A percentile compares a stretch with the other conserved stretches of the same genome.
These are phyloP conservation scores for Cucurbita moschata DNA, from an alignment of 306 rosid genomes.

Conservation along the genomic window DNA sequence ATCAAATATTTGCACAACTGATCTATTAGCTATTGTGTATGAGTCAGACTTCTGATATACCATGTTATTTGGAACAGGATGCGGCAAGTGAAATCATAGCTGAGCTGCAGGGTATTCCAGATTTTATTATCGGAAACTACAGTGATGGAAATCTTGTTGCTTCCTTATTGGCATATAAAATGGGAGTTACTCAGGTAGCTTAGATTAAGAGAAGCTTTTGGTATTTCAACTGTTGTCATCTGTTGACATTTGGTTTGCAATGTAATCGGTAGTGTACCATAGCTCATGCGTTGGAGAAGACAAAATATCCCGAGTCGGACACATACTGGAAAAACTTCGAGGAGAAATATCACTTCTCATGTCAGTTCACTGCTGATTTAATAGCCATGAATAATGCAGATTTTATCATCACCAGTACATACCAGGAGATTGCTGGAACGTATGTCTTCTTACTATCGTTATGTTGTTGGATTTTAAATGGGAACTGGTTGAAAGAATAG, in stretches of 20 bases:
- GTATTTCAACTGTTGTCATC: background rate
- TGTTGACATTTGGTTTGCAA: constrained; percentile 12
- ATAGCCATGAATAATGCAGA: constrained; percentile 91
- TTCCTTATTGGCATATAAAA: constrained; percentile 69
- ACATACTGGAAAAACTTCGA: constrained; percentile 76
- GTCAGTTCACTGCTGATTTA: constrained; percentile 89
- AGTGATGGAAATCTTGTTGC: constrained; percentile 96
- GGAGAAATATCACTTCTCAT: constrained; percentile 79
- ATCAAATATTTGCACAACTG: background rate
- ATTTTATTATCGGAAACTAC: constrained; percentile 89
- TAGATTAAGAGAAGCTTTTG: constrained; percentile 1
- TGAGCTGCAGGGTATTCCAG: constrained; percentile 68
- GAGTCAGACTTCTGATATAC: background rate
- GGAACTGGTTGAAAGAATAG: background rate
- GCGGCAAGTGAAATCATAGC: constrained; percentile 67
- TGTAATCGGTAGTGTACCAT: constrained; percentile 54
- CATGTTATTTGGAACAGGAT: constrained; percentile 36
- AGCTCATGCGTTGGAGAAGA: constrained; percentile 88
- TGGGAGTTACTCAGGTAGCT: constrained; percentile 90
- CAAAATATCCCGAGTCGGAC: constrained; percentile 88
- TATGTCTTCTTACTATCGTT: constrained; percentile 21
- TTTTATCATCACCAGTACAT: constrained; percentile 93
- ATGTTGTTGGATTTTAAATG: background rate
- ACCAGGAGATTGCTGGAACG: constrained; percentile 97
- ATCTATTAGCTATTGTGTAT: background rate